These are phyloP conservation scores for Microdochium paspali DNA, from an alignment of 2,329 filamentous ascomycete species.

Conservation along the genomic window DNA sequence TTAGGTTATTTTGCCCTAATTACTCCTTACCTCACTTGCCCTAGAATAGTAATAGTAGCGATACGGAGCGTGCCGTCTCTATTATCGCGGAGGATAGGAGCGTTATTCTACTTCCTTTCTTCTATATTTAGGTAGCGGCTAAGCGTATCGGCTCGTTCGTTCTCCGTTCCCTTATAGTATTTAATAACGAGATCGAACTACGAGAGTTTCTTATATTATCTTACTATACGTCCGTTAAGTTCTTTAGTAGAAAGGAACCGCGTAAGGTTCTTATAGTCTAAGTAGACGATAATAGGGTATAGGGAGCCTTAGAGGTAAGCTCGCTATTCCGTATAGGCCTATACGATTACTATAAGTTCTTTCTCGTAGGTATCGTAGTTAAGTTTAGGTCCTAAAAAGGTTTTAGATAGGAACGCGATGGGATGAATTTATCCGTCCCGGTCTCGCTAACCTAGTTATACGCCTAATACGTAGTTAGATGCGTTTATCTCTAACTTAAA, in stretches of 20 bases:
- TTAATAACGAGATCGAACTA: too few species aligned
- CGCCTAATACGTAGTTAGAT: constrained; percentile 7
- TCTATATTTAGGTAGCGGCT: too few species aligned
- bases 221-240: too few species aligned
- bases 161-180: too few species aligned
- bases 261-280: constrained; percentile 13
- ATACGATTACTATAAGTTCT: constrained; percentile 23
- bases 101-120: too few species aligned
- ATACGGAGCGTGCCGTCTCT: too few species aligned
- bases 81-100: too few species aligned
- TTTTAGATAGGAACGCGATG: constrained; percentile 9
- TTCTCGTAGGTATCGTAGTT: constrained; percentile 26
- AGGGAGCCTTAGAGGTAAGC: constrained; percentile 7
- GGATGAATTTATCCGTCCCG: constrained; percentile 3
- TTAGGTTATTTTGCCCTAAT: too few species aligned
- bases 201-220: too few species aligned
- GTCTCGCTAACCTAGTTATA: background rate
- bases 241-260: constrained; percentile 13
- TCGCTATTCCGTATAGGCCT: constrained; percentile 11
- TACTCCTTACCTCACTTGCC: too few species aligned
- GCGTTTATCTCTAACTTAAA: constrained; percentile 13
- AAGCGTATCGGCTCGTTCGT: too few species aligned
- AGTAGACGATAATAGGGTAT: constrained; percentile 4
- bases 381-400: constrained; percentile 4
- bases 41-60: too few species aligned